These are phyloP conservation scores for Ocimum tenuiflorum DNA, from an alignment of 257 asterid genomes.

Conservation along the genomic window DNA sequence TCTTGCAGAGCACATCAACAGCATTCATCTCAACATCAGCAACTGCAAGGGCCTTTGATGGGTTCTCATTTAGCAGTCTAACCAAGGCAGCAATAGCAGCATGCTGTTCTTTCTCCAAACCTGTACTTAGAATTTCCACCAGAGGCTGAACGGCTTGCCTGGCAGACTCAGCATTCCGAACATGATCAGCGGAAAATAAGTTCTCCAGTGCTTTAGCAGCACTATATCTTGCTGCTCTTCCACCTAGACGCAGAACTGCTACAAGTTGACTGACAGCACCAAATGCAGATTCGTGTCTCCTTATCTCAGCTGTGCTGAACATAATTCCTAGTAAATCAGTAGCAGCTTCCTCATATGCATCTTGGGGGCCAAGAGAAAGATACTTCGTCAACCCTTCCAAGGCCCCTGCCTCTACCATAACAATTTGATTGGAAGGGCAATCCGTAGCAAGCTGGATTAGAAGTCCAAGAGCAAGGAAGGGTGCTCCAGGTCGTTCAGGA, in stretches of 20 bases:
- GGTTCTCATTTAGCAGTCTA: slow-evolving; percentile 77
- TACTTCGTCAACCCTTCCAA: slow-evolving; percentile 90
- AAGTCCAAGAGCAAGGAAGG: slow-evolving; percentile 82
- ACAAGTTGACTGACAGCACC: slow-evolving; percentile 95
- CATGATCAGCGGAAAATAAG: slow-evolving; percentile 91
- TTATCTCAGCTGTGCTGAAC: slow-evolving; percentile 89
- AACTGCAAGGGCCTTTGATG: slow-evolving; percentile 88
- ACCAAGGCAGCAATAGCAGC: slow-evolving; percentile 97
- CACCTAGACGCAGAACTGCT: slow-evolving; percentile 94
- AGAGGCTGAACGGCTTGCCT: slow-evolving; percentile 96
- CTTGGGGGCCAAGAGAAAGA: slow-evolving; percentile 92
- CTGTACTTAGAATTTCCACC: slow-evolving; percentile 85
- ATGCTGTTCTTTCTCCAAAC: slow-evolving; percentile 97
- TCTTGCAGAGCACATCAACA: slow-evolving; percentile 78
- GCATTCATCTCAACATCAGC: slow-evolving; percentile 98
- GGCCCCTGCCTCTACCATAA: slow-evolving; percentile 96
- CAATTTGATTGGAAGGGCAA: slow-evolving; percentile 76
- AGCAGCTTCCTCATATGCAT: slow-evolving; percentile 96
- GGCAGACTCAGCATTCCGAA: slow-evolving; percentile 87
- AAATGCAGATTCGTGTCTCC: slow-evolving; percentile 92
- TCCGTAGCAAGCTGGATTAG: slow-evolving; percentile 83
- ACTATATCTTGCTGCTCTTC: slow-evolving; percentile 92
- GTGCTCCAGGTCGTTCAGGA: slow-evolving; percentile 99
- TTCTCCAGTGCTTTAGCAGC: slow-evolving; percentile 97
- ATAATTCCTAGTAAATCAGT: slow-evolving; percentile 91